Evolutionary conservation across 768 basidiomycete species (phyloP).

Genomic region (Tephrocybe rancida): DNA sequence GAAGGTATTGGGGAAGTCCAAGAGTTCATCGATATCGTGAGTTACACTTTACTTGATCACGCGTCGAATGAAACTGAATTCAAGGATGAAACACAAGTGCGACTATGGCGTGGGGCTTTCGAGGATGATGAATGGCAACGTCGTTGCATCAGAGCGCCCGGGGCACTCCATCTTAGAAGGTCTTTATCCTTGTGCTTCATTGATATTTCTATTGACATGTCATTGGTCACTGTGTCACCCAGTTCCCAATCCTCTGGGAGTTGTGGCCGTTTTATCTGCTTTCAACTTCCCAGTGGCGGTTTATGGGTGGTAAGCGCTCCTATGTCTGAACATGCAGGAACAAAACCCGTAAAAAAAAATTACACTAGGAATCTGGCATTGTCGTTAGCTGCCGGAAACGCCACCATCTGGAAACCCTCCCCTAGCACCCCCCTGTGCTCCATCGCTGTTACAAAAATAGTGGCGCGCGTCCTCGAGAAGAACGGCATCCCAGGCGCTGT

Average conservation of each 20-base stretch:
- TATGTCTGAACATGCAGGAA: background rate
- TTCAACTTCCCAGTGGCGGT: slow-evolving; percentile 98
- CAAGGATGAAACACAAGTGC: slow-evolving; percentile 53
- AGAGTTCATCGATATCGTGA: slow-evolving; percentile 92
- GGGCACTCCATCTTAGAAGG: slow-evolving; percentile 93
- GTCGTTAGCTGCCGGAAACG: slow-evolving; percentile 88
- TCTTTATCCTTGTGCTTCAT: slow-evolving; percentile 25
- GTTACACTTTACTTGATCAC: slow-evolving; percentile 33
- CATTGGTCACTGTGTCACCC: slow-evolving; percentile 13
- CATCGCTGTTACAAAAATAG: slow-evolving; percentile 88
- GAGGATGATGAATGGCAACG: slow-evolving; percentile 90
- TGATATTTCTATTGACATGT: slow-evolving; percentile 19
- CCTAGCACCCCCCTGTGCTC: slow-evolving; percentile 86
- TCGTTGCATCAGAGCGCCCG: slow-evolving; percentile 86
- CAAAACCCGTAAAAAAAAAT: background rate
- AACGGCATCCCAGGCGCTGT: slow-evolving; percentile 87
- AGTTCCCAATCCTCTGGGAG: slow-evolving; percentile 90
- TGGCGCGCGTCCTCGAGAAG: slow-evolving; percentile 76
- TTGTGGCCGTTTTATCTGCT: slow-evolving; percentile 78
- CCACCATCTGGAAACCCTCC: slow-evolving; percentile 95
- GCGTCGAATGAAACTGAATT: background rate
- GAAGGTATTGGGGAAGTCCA: slow-evolving; percentile 95
- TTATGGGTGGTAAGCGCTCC: slow-evolving; percentile 72
- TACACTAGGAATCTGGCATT: slow-evolving; percentile 81
- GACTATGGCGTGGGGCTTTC: slow-evolving; percentile 94